Percentiles rank a stretch among this genome's conserved stretches.
Conservation (phyloP, 345 rosid genomes). For the Citrus maxima region DNA sequence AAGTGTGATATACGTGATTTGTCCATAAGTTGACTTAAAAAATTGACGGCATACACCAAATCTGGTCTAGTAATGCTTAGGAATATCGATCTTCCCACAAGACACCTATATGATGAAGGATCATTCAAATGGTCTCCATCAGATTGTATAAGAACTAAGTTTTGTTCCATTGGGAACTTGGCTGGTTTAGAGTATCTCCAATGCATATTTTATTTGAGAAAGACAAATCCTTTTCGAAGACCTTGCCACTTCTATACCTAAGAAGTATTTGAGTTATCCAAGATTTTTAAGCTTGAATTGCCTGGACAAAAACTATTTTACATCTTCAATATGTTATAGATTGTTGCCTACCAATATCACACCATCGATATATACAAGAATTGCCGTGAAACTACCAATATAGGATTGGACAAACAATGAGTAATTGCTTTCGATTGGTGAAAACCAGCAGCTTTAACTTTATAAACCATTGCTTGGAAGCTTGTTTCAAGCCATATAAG, state of each 20-base stretch:
- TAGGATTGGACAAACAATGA: not conserved
- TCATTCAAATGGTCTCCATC: not conserved
- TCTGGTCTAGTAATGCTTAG: not conserved
- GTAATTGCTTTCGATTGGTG: not conserved
- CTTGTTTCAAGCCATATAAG: too few relatives aligned
- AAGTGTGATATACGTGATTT: not conserved
- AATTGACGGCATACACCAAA: not conserved
- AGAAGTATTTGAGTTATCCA: not conserved
- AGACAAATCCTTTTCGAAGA: not conserved
- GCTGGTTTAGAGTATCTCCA: not conserved
- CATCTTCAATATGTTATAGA: too few relatives aligned
- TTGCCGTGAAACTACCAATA: too few relatives aligned
- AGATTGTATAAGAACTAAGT: not conserved
- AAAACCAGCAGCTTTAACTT: too few relatives aligned
- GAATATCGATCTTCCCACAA: not conserved
- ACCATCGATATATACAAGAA: not conserved
- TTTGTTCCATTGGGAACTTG: not conserved
- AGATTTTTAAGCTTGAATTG: not conserved
- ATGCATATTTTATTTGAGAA: not conserved
- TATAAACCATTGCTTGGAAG: too few relatives aligned
- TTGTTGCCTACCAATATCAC: not conserved
- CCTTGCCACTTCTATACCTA: not conserved
- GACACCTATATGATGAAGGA: not conserved
- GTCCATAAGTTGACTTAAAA: not conserved
- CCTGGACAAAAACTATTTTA: not conserved